These are phyloP conservation scores for Trichophyton verrucosum DNA, from an alignment of 2,329 filamentous ascomycete species.

Conservation along the genomic window DNA sequence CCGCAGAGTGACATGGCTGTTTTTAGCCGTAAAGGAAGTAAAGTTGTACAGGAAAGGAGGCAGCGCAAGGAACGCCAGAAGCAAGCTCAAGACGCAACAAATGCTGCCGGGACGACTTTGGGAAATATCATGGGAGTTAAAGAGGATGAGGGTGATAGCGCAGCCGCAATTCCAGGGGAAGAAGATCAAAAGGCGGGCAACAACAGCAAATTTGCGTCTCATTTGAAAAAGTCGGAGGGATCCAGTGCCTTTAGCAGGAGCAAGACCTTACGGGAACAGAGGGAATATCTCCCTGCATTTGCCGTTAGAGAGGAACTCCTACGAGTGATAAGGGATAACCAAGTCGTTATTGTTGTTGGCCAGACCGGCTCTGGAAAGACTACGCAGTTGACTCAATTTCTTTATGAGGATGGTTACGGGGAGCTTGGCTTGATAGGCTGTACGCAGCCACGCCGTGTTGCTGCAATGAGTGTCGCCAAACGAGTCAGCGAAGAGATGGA, in stretches of 20 bases:
- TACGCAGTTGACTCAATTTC: slow-evolving; percentile 89
- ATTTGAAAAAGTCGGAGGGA: slow-evolving; percentile 76
- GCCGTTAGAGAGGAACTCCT: slow-evolving; percentile 88
- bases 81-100: slow-evolving; percentile 90
- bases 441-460: slow-evolving; percentile 89
- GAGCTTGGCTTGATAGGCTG: slow-evolving; percentile 84
- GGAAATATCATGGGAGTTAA: slow-evolving; percentile 95
- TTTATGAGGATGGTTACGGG: slow-evolving; percentile 90
- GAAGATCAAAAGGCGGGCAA: slow-evolving; percentile 50
- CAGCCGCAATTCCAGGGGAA: slow-evolving; percentile 61
- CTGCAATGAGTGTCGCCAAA: slow-evolving; percentile 97
- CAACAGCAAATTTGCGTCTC: slow-evolving; percentile 71
- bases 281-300: slow-evolving; percentile 89
- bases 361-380: slow-evolving; percentile 98
- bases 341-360: slow-evolving; percentile 91
- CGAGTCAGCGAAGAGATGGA: slow-evolving; percentile 98
- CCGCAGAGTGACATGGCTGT: slow-evolving; percentile 98
- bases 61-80: slow-evolving; percentile 88
- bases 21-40: slow-evolving; percentile 89
- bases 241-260: slow-evolving; percentile 87
- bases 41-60: slow-evolving; percentile 77
- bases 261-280: slow-evolving; percentile 80
- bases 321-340: slow-evolving; percentile 86
- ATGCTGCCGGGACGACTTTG: slow-evolving; percentile 76
- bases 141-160: slow-evolving; percentile 79